Conservation (phyloP, 2,329 filamentous ascomycete species). For the Drechslerella dactyloides region DNA sequence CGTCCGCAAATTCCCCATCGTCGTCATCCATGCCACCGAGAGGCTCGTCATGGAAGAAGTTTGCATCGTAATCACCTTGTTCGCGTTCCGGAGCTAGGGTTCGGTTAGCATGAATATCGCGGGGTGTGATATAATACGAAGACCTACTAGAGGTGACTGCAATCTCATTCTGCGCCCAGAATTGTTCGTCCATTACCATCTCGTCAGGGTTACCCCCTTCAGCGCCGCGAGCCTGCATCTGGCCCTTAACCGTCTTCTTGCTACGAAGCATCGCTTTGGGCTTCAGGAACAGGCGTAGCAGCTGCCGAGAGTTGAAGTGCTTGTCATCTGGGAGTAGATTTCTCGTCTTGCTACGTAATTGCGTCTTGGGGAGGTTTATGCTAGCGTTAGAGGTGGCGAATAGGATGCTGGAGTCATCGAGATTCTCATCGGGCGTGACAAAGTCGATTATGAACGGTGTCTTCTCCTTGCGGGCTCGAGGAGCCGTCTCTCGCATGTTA, state of each 20-base stretch:
- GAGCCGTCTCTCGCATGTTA: slow-evolving; percentile 27
- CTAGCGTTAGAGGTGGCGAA: slow-evolving; percentile 78
- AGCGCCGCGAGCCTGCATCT: slow-evolving; percentile 27
- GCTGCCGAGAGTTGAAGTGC: slow-evolving; percentile 92
- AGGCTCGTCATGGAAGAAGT: slow-evolving; percentile 94
- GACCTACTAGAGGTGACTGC: slow-evolving; percentile 54
- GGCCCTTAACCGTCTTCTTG: slow-evolving; percentile 45
- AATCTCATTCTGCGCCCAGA: slow-evolving; percentile 80
- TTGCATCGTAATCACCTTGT: slow-evolving; percentile 84
- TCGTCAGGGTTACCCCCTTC: slow-evolving; percentile 64
- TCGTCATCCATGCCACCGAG: slow-evolving; percentile 72
- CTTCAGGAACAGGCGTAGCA: slow-evolving; percentile 90
- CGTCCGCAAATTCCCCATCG: slow-evolving; percentile 78
- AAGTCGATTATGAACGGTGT: slow-evolving; percentile 97
- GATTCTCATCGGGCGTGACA: slow-evolving; percentile 69
- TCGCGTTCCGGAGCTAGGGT: slow-evolving; percentile 42
- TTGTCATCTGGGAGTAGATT: slow-evolving; percentile 97
- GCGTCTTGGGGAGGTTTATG: slow-evolving; percentile 87
- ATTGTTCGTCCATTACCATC: slow-evolving; percentile 90
- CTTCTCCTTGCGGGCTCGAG: slow-evolving; percentile 84
- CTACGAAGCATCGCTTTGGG: slow-evolving; percentile 71
- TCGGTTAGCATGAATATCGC: slow-evolving; percentile 55
- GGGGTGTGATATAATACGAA: neutral
- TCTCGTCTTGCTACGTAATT: slow-evolving; percentile 91
- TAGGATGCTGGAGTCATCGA: slow-evolving; percentile 80